Evolutionary conservation across 257 asterid genomes (phyloP), one percentile per base, ranked within the genome.

Genomic region (Cordia subcordata): DNA sequence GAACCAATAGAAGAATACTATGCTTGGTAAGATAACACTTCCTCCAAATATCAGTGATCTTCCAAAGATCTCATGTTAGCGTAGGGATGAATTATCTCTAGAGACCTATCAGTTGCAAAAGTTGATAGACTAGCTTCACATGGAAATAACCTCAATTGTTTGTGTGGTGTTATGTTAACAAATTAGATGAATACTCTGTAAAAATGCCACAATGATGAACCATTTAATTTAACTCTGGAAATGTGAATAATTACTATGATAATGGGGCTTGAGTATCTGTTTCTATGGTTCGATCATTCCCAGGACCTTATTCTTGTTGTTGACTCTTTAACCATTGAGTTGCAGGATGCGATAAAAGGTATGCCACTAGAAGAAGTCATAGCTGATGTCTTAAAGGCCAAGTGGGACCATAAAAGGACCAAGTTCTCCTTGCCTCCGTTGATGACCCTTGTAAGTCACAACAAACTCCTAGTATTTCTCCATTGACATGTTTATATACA

Each of bases 371-470:
- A 84, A 66, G 94, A 77, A 68, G 86, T 75, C 64, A 86, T 89
- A 32, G 68, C 74, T 32, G 77, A 79, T 58, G 86, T 89, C 71
- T 81, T 93, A 55, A 80, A 84, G 63, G 85, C 88, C 65, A 75
- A 83, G 42, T 93, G 99, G 99, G 88, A 93, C 81, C 99, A 93
- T 58, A 92, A 89, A 79, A 81, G 96, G 82, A 86, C 84, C 33
- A 83, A 80, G 61, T 93, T 93, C 71, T 80, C 84, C 5, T 76
- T 93, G 77, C 99, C 97, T 68, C 99, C 99, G n/a, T 61, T 83
- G 84, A 85, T 89, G 97, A 81, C 95, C 56, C 83, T 93, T 49
- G 97, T 93, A 82, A 80, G 96, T 85, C 51, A 11, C 11, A 6
- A 9, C 57, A 19, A 4, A 53, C n/a, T 53, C 0, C 10, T 20